Conservation (phyloP, 768 basidiomycete species). For the Lactifluus piperatus region DNA sequence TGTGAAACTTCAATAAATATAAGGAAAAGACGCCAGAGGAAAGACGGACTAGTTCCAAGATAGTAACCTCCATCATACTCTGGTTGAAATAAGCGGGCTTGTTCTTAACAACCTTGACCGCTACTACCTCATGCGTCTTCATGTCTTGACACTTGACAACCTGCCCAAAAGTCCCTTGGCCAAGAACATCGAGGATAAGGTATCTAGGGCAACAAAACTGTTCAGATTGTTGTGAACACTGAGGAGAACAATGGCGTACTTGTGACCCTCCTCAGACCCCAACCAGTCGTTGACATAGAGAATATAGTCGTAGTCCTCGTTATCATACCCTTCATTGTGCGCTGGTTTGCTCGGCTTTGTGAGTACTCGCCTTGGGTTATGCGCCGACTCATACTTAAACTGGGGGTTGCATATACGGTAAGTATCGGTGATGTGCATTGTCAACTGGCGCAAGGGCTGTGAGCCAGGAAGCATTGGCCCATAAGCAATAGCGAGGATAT, state of each 20-base stretch:
- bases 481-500: neutral
- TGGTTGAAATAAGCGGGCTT: slow-evolving; percentile 99
- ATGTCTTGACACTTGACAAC: slow-evolving; percentile 99
- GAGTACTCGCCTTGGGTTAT: slow-evolving; percentile 92
- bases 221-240: slow-evolving; percentile 10
- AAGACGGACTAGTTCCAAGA: slow-evolving; percentile 78
- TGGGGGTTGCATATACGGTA: slow-evolving; percentile 91
- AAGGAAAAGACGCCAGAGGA: neutral
- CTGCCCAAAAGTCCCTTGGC: slow-evolving; percentile 98
- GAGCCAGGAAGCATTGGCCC: slow-evolving; percentile 18
- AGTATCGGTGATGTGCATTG: slow-evolving; percentile 81
- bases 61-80: slow-evolving; percentile 99
- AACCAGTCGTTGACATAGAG: slow-evolving; percentile 98
- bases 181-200: slow-evolving; percentile 94
- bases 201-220: slow-evolving; percentile 45
- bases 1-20: slow-evolving; percentile 26
- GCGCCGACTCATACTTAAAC: slow-evolving; percentile 90
- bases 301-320: slow-evolving; percentile 99
- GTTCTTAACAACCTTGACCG: slow-evolving; percentile 99
- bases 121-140: slow-evolving; percentile 97
- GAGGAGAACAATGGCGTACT: slow-evolving; percentile 44
- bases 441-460: slow-evolving; percentile 61
- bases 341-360: slow-evolving; percentile 96
- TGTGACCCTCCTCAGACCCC: slow-evolving; percentile 89
- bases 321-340: slow-evolving; percentile 96